Evolutionary conservation across 306 rosid genomes (phyloP).

Genomic region (Vigna radiata): DNA sequence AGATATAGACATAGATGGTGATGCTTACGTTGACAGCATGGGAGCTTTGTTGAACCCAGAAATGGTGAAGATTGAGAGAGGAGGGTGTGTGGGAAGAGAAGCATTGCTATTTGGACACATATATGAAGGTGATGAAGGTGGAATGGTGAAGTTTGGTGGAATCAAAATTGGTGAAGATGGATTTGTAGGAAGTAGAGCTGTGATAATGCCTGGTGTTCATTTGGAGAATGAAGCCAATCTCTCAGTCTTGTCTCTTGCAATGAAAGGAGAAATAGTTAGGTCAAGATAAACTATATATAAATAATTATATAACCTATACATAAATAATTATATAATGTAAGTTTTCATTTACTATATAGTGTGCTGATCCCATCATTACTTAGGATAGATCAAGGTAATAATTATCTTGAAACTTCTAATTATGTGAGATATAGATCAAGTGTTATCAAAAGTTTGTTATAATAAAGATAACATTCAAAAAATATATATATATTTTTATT

Average conservation of each 20-base stretch:
- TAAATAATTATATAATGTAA: not conserved
- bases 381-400: not conserved
- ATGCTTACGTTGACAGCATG: slow-evolving; percentile 77
- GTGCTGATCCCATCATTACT: not conserved
- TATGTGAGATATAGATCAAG: not conserved
- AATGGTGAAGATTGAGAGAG: slow-evolving; percentile 87
- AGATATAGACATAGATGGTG: slow-evolving; percentile 56
- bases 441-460: too few relatives aligned
- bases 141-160: slow-evolving; percentile 77
- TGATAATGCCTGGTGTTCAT: slow-evolving; percentile 82
- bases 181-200: slow-evolving; percentile 81
- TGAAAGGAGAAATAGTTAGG: slow-evolving; percentile 80
- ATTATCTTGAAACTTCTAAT: not conserved
- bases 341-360: not conserved
- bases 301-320: too few relatives aligned
- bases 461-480: too few relatives aligned
- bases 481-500: too few relatives aligned
- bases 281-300: slow-evolving; percentile 35
- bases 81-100: slow-evolving; percentile 85
- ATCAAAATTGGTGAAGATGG: slow-evolving; percentile 81
- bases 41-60: slow-evolving; percentile 86
- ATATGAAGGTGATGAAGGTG: slow-evolving; percentile 89
- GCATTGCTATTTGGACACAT: slow-evolving; percentile 87
- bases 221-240: slow-evolving; percentile 70
- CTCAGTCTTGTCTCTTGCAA: slow-evolving; percentile 71